phyloP scores from a whole-genome alignment of 139 green algal genomes.

The Closterium sp. region DNA sequence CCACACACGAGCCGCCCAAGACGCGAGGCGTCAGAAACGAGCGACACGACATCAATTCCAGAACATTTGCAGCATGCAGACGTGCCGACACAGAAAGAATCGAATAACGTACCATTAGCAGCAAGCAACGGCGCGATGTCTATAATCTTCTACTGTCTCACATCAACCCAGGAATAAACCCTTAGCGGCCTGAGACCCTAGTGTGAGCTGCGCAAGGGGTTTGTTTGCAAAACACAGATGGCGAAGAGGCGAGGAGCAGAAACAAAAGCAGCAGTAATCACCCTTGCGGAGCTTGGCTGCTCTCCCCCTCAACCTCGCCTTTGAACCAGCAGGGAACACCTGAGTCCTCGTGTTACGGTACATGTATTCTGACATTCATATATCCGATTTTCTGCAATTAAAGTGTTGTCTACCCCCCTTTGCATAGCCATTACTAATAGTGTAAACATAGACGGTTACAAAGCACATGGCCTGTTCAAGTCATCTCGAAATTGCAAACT shows the following conservation, averaged over 20 bases:
- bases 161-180: background rate
- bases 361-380: no score
- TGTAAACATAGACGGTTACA: no score
- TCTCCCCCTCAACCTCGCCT: no score
- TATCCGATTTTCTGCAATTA: no score
- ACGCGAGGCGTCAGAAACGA: background rate
- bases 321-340: no score
- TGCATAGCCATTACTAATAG: no score
- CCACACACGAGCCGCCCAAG: background rate
- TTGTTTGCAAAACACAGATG: background rate
- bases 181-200: background rate
- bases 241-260: background rate
- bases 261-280: background rate
- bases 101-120: background rate
- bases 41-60: background rate
- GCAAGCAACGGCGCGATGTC: background rate
- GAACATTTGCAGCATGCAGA: background rate
- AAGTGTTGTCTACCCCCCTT: no score
- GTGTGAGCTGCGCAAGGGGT: background rate
- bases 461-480: no score
- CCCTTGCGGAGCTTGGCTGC: background rate
- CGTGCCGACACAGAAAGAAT: background rate
- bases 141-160: background rate
- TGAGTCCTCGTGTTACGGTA: no score
- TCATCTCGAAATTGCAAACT: no score